Base-by-base conservation (phyloP, 2,329 filamentous ascomycete genomes). In the Fusarium vanettenii region DNA sequence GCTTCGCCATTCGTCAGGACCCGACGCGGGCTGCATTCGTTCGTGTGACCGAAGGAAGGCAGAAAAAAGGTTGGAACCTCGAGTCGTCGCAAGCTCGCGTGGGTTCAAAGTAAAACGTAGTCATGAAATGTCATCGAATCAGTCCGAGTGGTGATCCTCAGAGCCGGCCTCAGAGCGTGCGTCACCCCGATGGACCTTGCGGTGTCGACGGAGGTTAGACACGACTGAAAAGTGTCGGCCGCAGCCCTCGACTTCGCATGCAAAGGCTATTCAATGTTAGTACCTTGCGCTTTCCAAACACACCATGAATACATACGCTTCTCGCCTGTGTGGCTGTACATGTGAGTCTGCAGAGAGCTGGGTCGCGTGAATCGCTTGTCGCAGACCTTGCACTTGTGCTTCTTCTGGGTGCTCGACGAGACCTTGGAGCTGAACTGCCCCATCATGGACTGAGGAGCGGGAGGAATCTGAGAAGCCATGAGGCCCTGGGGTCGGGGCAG, bases 301-400 rank as follows among this genome's bases (percentile, higher is more conserved):
- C 5, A 20, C 29, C 27, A 13, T 9, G 14, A 20, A 11, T 50
- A 92, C 95, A 89, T 91, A 98, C 95, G 96, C 87, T 98, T 98
- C 84, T 98, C 96, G 81, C 96, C 96, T 66, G 96, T 98, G 81
- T 98, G 96, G 84, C 95, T 98, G 86, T 98, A 98, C 94, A 98
- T 98, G 82, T 98, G 96, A 35, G 96, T 98, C 82, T 98, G 96
- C 43, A 98, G 85, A 16, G 96, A 98, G 81, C 95, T 98, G 2
- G 96, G 96, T 64, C 96, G 91, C 3, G 96, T 98, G 83, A 98
- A 98, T 50, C 96, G 92, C 89, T 98, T 98, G 85, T 98, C 96
- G 87, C 96, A 98, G 70, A 98, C 94, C 86, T 98, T 98, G 90
- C 96, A 98, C 88, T 98, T 98, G 87, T 98, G 97, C 89, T 98